Evolutionary conservation across 2,329 filamentous ascomycete species (phyloP).

Genomic region (Rutstroemia sp.): DNA sequence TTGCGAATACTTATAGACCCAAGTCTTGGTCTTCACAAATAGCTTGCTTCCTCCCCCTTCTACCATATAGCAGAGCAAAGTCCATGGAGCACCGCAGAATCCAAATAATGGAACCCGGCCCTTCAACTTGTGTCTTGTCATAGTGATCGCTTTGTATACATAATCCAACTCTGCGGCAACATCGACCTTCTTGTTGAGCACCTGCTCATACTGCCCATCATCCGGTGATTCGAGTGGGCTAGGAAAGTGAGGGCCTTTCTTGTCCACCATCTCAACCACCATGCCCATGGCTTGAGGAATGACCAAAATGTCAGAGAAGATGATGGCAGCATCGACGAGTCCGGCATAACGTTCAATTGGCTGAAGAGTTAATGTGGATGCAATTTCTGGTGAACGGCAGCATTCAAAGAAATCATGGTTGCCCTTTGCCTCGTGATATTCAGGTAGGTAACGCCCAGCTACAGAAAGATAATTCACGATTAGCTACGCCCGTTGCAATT

Average conservation of each 20-base stretch:
- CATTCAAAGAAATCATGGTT: conserved; percentile 93
- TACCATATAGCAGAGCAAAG: conserved; percentile 96
- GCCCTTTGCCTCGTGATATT: conserved; percentile 95
- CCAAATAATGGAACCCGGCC: conserved; percentile 90
- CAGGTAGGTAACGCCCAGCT: conserved; percentile 95
- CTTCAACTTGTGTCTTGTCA: conserved; percentile 80
- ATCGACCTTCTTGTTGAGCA: conserved; percentile 73
- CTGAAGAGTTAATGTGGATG: conserved; percentile 88
- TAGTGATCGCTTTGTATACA: conserved; percentile 89
- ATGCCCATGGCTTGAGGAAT: conserved; percentile 98
- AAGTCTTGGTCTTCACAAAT: conserved; percentile 90
- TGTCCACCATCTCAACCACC: conserved; percentile 97
- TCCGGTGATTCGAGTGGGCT: conserved; percentile 70
- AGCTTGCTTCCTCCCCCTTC: conserved; percentile 95
- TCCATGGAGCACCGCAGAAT: conserved; percentile 97
- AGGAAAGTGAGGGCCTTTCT: conserved; percentile 93
- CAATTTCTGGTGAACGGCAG: conserved; percentile 87
- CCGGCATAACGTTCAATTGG: conserved; percentile 87
- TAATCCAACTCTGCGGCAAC: conserved; percentile 82
- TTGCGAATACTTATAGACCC: conserved; percentile 84
- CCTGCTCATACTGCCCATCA: conserved; percentile 73
- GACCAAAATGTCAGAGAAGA: conserved; percentile 97
- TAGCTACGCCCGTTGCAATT: too few relatives aligned
- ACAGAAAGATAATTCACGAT: neutral
- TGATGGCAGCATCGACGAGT: conserved; percentile 92